These are phyloP conservation scores for Vitis rupestris DNA, from an alignment of 164 flowering plant species.

Conservation along the genomic window DNA sequence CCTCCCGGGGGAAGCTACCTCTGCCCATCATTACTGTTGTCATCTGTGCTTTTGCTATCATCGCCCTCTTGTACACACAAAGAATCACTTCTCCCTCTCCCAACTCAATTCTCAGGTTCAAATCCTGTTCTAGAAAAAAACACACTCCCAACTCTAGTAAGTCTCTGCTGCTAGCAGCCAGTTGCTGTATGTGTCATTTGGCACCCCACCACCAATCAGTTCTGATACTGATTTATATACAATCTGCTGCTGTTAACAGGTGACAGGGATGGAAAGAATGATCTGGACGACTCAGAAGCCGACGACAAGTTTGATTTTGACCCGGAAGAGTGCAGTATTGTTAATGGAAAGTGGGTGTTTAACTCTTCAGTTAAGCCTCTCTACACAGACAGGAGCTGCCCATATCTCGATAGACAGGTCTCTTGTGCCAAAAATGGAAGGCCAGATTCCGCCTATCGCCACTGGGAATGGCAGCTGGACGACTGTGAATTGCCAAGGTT, in stretches of 20 bases:
- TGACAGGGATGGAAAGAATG: slow-evolving; percentile 11
- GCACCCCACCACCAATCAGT: too few relatives aligned
- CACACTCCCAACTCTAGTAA: slow-evolving; percentile 10
- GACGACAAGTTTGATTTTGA: slow-evolving; percentile 68
- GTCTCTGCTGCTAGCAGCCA: background rate
- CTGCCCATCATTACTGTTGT: slow-evolving; percentile 43
- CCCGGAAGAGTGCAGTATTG: slow-evolving; percentile 60
- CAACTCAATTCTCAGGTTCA: slow-evolving; percentile 33
- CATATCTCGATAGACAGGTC: slow-evolving; percentile 68
- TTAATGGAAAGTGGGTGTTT: slow-evolving; percentile 82
- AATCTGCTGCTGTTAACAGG: slow-evolving; percentile 5
- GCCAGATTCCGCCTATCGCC: slow-evolving; percentile 62
- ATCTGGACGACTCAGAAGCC: slow-evolving; percentile 18
- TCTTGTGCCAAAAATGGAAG: slow-evolving; percentile 78
- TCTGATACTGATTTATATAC: too few relatives aligned
- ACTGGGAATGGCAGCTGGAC: slow-evolving; percentile 96
- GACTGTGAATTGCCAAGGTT: slow-evolving; percentile 82
- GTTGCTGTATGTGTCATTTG: too few relatives aligned
- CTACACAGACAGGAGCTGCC: slow-evolving; percentile 74
- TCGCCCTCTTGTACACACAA: slow-evolving; percentile 59
- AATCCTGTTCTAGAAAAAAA: slow-evolving; percentile 44
- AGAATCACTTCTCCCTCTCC: slow-evolving; percentile 46
- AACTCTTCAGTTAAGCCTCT: slow-evolving; percentile 58
- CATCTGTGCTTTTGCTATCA: slow-evolving; percentile 46
- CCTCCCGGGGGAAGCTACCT: slow-evolving; percentile 49